Percentiles rank a stretch among this genome's conserved stretches.
Evolutionary conservation across 2,329 filamentous ascomycete genomes (phyloP).

Genomic region (Ophiocordyceps camponoti-floridani): DNA sequence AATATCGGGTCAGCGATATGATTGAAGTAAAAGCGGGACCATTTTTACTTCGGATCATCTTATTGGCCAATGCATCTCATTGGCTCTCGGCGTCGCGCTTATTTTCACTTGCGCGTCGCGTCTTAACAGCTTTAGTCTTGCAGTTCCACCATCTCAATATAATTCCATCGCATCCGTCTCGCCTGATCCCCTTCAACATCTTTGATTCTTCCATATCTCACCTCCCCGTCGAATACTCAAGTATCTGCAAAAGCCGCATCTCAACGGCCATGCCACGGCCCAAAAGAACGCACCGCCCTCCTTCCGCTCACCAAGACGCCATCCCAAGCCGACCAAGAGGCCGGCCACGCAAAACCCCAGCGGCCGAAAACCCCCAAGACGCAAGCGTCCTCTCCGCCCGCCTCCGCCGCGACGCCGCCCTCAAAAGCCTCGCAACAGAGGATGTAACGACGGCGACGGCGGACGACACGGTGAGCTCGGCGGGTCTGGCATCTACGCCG

Average conservation of each 20-base stretch:
- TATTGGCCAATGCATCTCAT: too few relatives aligned
- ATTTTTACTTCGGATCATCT: too few relatives aligned
- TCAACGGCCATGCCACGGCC: slow-evolving; percentile 4
- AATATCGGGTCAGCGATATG: too few relatives aligned
- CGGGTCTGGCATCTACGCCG: slow-evolving; percentile 16
- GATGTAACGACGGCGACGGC: slow-evolving; percentile 13
- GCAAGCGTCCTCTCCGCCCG: slow-evolving; percentile 9
- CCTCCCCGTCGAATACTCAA: background rate
- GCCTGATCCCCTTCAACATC: too few relatives aligned
- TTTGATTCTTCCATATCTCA: background rate
- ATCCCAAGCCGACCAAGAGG: slow-evolving; percentile 5
- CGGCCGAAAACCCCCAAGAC: slow-evolving; percentile 8
- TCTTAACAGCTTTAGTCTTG: background rate
- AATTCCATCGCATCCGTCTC: too few relatives aligned
- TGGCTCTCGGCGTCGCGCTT: too few relatives aligned
- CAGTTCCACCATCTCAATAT: too few relatives aligned
- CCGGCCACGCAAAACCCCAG: slow-evolving; percentile 5
- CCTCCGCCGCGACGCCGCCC: slow-evolving; percentile 17
- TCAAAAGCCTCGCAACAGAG: slow-evolving; percentile 16
- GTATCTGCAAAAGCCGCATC: background rate
- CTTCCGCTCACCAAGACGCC: background rate
- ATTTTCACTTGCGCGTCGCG: background rate
- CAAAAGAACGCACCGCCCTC: slow-evolving; percentile 4
- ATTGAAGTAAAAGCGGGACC: too few relatives aligned
- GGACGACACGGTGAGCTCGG: slow-evolving; percentile 13